Percentiles rank a stretch among this genome's conserved stretches.
phyloP scores from a whole-genome alignment of 352 stramenopile species.

The Phytophthora brassicae region DNA sequence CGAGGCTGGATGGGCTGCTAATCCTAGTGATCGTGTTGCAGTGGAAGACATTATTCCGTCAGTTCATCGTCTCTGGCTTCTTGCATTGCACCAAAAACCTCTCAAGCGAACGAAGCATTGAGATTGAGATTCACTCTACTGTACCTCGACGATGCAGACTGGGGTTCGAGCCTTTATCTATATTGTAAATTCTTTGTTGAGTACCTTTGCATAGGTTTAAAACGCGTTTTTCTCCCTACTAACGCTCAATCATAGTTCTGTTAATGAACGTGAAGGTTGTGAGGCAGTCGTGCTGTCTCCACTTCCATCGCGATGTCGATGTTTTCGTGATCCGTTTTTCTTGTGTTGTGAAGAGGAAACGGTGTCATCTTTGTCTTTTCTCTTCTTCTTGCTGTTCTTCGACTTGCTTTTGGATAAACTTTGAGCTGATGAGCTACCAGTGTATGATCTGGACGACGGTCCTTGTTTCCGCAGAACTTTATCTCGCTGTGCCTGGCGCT shows the following conservation, averaged over 20 bases:
- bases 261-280: slow-evolving; percentile 36
- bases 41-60: slow-evolving; percentile 71
- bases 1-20: slow-evolving; percentile 67
- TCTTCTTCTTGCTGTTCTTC: slow-evolving; percentile 51
- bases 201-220: slow-evolving; percentile 14
- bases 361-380: slow-evolving; percentile 33
- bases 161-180: slow-evolving; percentile 18
- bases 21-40: slow-evolving; percentile 69
- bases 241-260: slow-evolving; percentile 35
- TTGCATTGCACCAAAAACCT: slow-evolving; percentile 74
- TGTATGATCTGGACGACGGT: slow-evolving; percentile 26
- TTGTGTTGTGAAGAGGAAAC: slow-evolving; percentile 25
- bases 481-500: slow-evolving; percentile 76
- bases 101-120: slow-evolving; percentile 69
- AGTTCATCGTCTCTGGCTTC: slow-evolving; percentile 75
- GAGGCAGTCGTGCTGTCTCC: background rate
- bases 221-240: too few relatives aligned
- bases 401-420: slow-evolving; percentile 29
- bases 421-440: slow-evolving; percentile 7
- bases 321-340: slow-evolving; percentile 41
- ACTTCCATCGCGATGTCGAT: slow-evolving; percentile 28
- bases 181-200: slow-evolving; percentile 30
- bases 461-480: slow-evolving; percentile 72
- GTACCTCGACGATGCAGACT: slow-evolving; percentile 11
- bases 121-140: background rate